phyloP scores from a whole-genome alignment of 78 protist genomes.

The Dictyostelium intermedium region DNA sequence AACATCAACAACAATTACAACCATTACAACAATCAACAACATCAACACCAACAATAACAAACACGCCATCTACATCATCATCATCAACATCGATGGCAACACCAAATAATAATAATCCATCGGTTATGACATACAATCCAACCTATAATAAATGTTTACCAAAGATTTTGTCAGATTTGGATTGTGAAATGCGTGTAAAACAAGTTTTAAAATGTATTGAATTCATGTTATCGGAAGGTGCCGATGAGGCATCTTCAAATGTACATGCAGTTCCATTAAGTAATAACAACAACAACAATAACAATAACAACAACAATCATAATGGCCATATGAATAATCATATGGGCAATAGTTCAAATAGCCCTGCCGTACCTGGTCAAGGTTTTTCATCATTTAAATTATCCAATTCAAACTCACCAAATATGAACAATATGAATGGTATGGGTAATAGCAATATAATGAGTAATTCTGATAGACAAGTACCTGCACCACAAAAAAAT shows the following conservation, averaged over 20 bases:
- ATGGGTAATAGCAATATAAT: neutral
- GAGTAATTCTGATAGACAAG: slow-evolving; percentile 52
- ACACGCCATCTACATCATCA: neutral
- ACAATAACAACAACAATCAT: neutral
- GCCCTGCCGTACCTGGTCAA: slow-evolving; percentile 4
- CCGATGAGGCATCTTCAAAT: slow-evolving; percentile 15
- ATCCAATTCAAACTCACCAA: slow-evolving; percentile 24
- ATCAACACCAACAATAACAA: neutral
- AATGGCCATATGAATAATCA: neutral
- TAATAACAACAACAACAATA: neutral
- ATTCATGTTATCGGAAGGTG: slow-evolving; percentile 58
- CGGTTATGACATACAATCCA: slow-evolving; percentile 72
- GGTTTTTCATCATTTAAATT: slow-evolving; percentile 42
- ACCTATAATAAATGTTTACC: slow-evolving; percentile 72
- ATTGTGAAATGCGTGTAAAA: slow-evolving; percentile 73
- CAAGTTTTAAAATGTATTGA: slow-evolving; percentile 63
- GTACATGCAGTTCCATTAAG: slow-evolving; percentile 21
- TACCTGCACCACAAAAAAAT: slow-evolving; percentile 64
- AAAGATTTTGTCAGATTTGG: slow-evolving; percentile 53
- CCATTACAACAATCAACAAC: neutral
- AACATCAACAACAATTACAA: neutral
- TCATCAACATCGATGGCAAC: neutral
- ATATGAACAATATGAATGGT: neutral
- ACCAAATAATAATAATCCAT: slow-evolving; percentile 29
- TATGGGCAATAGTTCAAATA: neutral